Evolutionary conservation across 176 grass and related monocot genomes (phyloP).

Genomic region (Rhipidocladum racemiflorum): DNA sequence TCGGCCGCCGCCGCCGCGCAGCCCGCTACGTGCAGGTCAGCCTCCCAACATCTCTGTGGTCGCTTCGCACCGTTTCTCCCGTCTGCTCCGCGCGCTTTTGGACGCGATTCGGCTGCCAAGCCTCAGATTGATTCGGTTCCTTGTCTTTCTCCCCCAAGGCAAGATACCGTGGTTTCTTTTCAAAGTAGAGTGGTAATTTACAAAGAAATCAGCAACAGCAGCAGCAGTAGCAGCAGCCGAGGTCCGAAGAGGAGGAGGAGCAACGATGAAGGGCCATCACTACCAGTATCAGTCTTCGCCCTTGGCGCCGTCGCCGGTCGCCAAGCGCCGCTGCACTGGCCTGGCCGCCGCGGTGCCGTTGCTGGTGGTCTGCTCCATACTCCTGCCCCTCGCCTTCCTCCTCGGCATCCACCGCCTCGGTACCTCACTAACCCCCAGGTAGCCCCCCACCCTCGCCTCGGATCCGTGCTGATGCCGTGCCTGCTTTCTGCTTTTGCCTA

Average conservation of each 20-base stretch:
- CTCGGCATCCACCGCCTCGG: conserved; percentile 55
- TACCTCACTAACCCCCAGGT: neutral
- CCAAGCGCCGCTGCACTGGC: conserved; percentile 61
- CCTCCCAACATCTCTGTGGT: too few species aligned
- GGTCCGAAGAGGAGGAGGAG: neutral
- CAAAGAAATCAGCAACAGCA: neutral
- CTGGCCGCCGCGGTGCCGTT: conserved; percentile 55
- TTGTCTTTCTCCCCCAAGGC: too few species aligned
- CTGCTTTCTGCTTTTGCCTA: too few species aligned
- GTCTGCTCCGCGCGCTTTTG: too few species aligned
- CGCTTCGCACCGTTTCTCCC: too few species aligned
- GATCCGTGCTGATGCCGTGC: neutral
- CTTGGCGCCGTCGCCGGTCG: neutral
- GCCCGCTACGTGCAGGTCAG: too few species aligned
- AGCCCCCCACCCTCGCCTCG: neutral
- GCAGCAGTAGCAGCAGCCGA: too few species aligned
- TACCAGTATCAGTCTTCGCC: conserved; percentile 22
- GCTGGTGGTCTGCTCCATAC: conserved; percentile 57
- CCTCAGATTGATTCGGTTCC: too few species aligned
- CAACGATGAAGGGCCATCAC: conserved; percentile 51
- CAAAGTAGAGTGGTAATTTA: neutral
- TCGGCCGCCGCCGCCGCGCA: too few species aligned
- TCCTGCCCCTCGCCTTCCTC: conserved; percentile 62
- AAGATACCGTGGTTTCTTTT: too few species aligned
- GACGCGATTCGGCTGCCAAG: too few species aligned